phyloP scores from a whole-genome alignment of 2,329 filamentous ascomycete genomes.

The Setomelanomma holmii region DNA sequence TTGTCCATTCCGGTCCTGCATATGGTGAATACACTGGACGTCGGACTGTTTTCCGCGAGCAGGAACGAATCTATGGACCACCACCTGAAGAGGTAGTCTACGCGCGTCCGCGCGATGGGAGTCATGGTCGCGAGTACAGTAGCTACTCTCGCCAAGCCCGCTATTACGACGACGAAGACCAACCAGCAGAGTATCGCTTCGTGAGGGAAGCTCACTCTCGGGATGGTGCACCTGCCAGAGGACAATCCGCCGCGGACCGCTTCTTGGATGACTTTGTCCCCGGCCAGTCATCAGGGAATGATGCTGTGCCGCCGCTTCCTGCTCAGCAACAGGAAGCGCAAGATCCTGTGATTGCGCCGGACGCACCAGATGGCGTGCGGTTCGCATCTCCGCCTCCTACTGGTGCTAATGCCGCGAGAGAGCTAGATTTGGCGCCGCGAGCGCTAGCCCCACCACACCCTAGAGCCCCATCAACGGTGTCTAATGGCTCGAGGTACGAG shows the following conservation, averaged over 20 bases:
- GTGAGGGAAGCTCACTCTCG: constrained; percentile 27
- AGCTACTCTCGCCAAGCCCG: constrained; percentile 35
- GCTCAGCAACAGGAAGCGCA: constrained; percentile 21
- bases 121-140: constrained; percentile 34
- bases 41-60: constrained; percentile 41
- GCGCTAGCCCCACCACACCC: constrained; percentile 27
- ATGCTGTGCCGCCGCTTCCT: constrained; percentile 16
- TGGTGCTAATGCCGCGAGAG: constrained; percentile 20
- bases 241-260: constrained; percentile 42
- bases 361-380: constrained; percentile 36
- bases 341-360: constrained; percentile 21
- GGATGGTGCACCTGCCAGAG: constrained; percentile 29
- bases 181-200: constrained; percentile 30
- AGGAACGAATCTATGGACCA: constrained; percentile 38
- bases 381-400: constrained; percentile 39
- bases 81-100: constrained; percentile 35
- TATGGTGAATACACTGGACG: constrained; percentile 42
- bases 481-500: constrained; percentile 43
- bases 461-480: constrained; percentile 37
- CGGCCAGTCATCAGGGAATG: constrained; percentile 21
- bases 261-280: constrained; percentile 45
- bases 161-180: constrained; percentile 35
- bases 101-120: constrained; percentile 37
- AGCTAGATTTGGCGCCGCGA: constrained; percentile 18
- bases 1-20: constrained; percentile 32